Conservation (phyloP, 495 filamentous ascomycete genomes). For the Penicillium roqueforti region DNA sequence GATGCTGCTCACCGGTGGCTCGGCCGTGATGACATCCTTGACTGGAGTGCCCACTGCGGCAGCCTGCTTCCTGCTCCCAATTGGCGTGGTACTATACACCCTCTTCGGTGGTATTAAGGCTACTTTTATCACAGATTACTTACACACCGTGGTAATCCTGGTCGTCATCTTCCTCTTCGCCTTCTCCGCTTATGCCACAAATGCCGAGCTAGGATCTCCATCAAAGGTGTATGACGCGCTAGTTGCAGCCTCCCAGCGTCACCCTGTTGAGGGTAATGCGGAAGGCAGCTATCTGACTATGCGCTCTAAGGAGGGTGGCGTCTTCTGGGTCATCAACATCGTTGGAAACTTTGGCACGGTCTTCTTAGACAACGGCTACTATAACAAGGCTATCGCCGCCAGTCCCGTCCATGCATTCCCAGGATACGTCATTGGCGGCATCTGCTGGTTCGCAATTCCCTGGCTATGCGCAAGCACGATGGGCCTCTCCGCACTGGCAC, state of each 20-base stretch:
- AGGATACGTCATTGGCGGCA: constrained; percentile 85
- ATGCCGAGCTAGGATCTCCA: constrained; percentile 72
- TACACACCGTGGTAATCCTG: constrained; percentile 83
- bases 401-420: constrained; percentile 84
- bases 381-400: constrained; percentile 95
- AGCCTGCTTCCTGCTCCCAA: constrained; percentile 84
- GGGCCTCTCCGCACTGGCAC: constrained; percentile 82
- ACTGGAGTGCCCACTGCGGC: constrained; percentile 85
- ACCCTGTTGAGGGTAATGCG: constrained; percentile 83
- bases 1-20: constrained; percentile 89
- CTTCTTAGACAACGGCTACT: constrained; percentile 79
- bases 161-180: constrained; percentile 90
- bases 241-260: constrained; percentile 58
- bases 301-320: constrained; percentile 77
- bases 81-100: constrained; percentile 80
- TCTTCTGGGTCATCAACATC: constrained; percentile 97
- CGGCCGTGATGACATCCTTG: constrained; percentile 76
- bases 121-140: constrained; percentile 71
- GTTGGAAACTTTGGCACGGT: constrained; percentile 66
- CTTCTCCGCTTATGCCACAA: constrained; percentile 79
- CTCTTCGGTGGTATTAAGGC: constrained; percentile 77
- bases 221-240: constrained; percentile 77
- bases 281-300: constrained; percentile 88
- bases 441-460: constrained; percentile 94
- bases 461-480: constrained; percentile 92